Conservation (phyloP, 2,329 filamentous ascomycete genomes). For the Cytospora mali region DNA sequence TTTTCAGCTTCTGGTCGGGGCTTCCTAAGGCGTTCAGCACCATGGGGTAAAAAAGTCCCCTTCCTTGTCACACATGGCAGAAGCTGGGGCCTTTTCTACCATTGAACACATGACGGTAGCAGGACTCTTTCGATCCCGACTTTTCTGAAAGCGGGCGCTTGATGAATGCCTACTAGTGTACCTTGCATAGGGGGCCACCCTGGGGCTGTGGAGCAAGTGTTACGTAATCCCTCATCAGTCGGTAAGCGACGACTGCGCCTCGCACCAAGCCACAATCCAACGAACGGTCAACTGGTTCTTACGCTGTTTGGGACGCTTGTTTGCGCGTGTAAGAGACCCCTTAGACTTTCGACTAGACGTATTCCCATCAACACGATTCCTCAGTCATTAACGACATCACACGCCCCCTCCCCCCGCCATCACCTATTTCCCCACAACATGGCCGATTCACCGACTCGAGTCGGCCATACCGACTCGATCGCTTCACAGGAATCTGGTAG, state of each 20-base stretch:
- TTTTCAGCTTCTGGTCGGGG: background rate
- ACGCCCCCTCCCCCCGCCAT: conserved; percentile 8
- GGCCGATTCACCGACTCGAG: conserved; percentile 50
- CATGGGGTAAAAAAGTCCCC: too few species aligned
- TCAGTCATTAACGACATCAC: conserved; percentile 8
- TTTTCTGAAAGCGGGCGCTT: background rate
- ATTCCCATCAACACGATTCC: conserved; percentile 23
- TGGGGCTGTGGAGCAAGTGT: background rate
- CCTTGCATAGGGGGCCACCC: background rate
- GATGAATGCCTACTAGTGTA: background rate
- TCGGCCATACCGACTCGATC: conserved; percentile 56
- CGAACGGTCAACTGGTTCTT: too few species aligned
- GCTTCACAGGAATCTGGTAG: conserved; percentile 55
- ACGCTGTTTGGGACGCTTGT: conserved; percentile 5
- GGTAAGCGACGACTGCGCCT: background rate
- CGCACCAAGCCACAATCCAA: conserved; percentile 18
- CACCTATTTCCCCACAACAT: conserved; percentile 39
- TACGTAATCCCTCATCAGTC: background rate
- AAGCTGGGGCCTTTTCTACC: background rate
- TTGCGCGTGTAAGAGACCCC: conserved; percentile 9
- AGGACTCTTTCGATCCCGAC: background rate
- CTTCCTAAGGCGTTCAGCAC: background rate
- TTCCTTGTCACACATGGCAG: background rate
- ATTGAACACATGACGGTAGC: too few species aligned
- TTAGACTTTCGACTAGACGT: background rate